Base-by-base conservation (phyloP, 2,329 filamentous ascomycete genomes). In the Cercospora janseana region DNA sequence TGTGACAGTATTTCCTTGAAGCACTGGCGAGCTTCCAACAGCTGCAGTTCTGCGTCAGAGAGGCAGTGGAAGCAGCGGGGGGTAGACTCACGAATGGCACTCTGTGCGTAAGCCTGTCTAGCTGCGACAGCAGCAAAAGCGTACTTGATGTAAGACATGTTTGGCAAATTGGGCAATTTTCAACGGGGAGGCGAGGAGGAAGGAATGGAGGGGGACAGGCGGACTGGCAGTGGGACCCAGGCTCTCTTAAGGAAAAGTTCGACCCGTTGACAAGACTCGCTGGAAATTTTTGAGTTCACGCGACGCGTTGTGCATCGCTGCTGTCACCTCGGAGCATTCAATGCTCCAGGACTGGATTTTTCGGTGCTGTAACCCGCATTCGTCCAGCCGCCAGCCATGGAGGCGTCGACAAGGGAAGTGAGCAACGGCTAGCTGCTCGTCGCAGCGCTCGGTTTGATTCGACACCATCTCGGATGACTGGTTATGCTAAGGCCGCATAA, bases 271-370 rank as follows among this genome's bases (percentile, higher is more conserved):
- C 13, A 21, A 15, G 7, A 23, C n/a, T 26, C 35, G 12, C n/a
- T 38, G 35, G 26, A 21, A 38, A 12, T 38, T 26, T 38, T 38
- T 38, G 35, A 38, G 35, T 38, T 38, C 18, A 38, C 35, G 35
- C 20, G 35, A 38, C 35, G 35, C 35, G 35, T 38, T 23, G 35
- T 24, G 35, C 35, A 38, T 38, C 15, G 35, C 35, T 38, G 6
- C 35, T 38, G 20, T 13, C 35, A 38, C 35, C 35, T 24, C 35
- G 35, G 35, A n/a, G n/a, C 3, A 12, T 8, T 24, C 35, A 15
- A 38, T 16, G 35, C 35, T 38, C 35, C 35, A 24, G 35, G 24
- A 13, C 35, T 21, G 21, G 35, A 38, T 38, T 38, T 38, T 18
- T 38, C 35, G 35, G 35, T 21, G 35, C 21, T 13, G 4, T 1